Evolutionary conservation across 208 protist genomes (phyloP).

Genomic region (Trypanosoma platydactyli): DNA sequence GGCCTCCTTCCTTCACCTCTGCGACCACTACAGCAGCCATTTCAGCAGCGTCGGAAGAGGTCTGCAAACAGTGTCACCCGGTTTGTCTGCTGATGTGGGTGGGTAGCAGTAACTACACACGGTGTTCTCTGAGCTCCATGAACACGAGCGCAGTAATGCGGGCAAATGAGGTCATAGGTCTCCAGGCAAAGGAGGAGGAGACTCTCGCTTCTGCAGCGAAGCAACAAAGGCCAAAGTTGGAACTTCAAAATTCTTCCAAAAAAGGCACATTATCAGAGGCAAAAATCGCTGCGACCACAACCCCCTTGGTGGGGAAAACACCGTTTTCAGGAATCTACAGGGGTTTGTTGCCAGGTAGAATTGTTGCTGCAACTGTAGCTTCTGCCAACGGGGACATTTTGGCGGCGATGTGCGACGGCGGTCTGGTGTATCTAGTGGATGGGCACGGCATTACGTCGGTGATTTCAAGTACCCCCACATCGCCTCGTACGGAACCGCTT

Average conservation of each 20-base stretch:
- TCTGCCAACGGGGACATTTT: slow-evolving; percentile 14
- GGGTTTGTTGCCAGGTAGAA: slow-evolving; percentile 10
- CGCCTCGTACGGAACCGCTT: neutral
- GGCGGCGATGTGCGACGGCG: slow-evolving; percentile 11
- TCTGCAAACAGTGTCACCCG: neutral
- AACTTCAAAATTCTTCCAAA: neutral
- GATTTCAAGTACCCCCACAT: neutral
- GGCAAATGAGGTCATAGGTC: neutral
- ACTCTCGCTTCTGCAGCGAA: neutral
- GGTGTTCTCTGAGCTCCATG: slow-evolving; percentile 13
- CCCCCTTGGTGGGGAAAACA: neutral
- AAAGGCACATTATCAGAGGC: neutral
- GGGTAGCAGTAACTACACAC: slow-evolving; percentile 18
- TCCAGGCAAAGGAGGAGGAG: too few species aligned
- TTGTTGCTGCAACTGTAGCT: slow-evolving; percentile 12
- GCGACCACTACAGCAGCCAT: neutral
- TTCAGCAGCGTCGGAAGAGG: neutral
- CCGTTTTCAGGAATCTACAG: slow-evolving; percentile 15
- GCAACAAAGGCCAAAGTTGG: neutral
- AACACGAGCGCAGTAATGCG: neutral
- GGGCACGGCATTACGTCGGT: slow-evolving; percentile 20
- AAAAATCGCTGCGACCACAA: neutral
- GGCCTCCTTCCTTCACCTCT: neutral
- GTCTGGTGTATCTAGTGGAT: slow-evolving; percentile 26
- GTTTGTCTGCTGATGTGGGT: slow-evolving; percentile 22